Evolutionary conservation across 495 filamentous ascomycete species (phyloP).

Genomic region (Xylona heveae): DNA sequence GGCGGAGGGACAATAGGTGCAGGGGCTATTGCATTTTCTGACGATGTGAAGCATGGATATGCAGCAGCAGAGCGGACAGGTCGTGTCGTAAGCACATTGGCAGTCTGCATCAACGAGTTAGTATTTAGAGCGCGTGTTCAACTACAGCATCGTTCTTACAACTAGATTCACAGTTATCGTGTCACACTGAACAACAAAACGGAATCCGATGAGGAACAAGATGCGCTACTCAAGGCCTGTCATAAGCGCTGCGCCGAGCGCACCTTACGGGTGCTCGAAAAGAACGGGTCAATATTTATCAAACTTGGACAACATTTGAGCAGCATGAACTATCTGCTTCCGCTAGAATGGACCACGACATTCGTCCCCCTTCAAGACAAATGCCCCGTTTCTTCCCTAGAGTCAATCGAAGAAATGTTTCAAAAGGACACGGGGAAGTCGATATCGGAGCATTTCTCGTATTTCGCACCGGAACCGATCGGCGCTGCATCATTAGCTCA

Average conservation of each 20-base stretch:
- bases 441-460: conserved; percentile 64
- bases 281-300: conserved; percentile 94
- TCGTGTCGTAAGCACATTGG: conserved; percentile 55
- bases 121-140: too few relatives aligned
- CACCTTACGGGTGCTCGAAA: conserved; percentile 70
- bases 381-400: conserved; percentile 81
- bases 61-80: conserved; percentile 55
- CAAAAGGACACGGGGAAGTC: conserved; percentile 55
- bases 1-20: conserved; percentile 30
- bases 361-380: conserved; percentile 93
- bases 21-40: conserved; percentile 42
- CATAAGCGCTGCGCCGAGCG: conserved; percentile 85
- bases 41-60: conserved; percentile 51
- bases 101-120: conserved; percentile 79
- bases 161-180: conserved; percentile 41
- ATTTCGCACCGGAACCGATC: conserved; percentile 60
- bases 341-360: conserved; percentile 83
- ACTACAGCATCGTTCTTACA: too few relatives aligned
- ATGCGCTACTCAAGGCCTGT: conserved; percentile 52
- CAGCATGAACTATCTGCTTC: conserved; percentile 91
- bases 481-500: conserved; percentile 90
- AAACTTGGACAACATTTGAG: conserved; percentile 93
- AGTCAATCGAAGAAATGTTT: conserved; percentile 77
- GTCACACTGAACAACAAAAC: conserved; percentile 47
- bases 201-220: conserved; percentile 35